These are phyloP conservation scores for Neurospora tetraspora DNA, from an alignment of 495 filamentous ascomycete species.

Conservation along the genomic window DNA sequence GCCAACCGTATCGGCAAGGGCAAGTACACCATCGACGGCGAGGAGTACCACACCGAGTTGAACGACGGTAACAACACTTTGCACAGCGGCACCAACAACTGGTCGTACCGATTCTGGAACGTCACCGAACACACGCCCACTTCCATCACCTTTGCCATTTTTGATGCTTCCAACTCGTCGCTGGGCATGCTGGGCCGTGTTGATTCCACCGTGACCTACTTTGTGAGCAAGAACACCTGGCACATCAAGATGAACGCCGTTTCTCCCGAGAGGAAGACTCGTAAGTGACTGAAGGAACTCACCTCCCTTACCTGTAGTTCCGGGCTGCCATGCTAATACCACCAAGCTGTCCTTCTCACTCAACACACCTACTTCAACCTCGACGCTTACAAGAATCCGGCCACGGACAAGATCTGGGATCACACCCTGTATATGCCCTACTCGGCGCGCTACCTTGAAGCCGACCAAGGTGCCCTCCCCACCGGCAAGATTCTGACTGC, in stretches of 20 bases:
- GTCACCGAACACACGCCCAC: conserved; percentile 45
- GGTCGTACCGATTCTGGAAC: conserved; percentile 45
- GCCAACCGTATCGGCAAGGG: conserved; percentile 47
- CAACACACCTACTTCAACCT: conserved; percentile 87
- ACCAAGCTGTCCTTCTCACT: conserved; percentile 55
- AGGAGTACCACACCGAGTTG: conserved; percentile 37
- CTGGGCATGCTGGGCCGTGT: conserved; percentile 67
- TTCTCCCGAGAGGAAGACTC: conserved; percentile 40
- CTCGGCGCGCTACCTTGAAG: conserved; percentile 56
- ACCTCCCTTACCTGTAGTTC: background rate
- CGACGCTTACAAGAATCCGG: conserved; percentile 57
- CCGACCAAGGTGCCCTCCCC: conserved; percentile 61
- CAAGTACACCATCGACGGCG: conserved; percentile 40
- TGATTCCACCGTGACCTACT: conserved; percentile 65
- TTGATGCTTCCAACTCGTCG: conserved; percentile 53
- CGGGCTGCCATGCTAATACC: conserved; percentile 27
- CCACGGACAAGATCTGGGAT: conserved; percentile 54
- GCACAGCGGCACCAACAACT: conserved; percentile 51
- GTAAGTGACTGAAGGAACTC: conserved; percentile 18
- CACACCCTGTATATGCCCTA: conserved; percentile 64
- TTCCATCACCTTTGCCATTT: conserved; percentile 71
- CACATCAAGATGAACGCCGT: conserved; percentile 42
- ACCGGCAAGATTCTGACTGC: conserved; percentile 59
- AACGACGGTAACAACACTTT: conserved; percentile 51
- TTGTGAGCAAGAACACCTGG: conserved; percentile 39